phyloP scores from a whole-genome alignment of 331 rosid species.

The Saraca asoca region DNA sequence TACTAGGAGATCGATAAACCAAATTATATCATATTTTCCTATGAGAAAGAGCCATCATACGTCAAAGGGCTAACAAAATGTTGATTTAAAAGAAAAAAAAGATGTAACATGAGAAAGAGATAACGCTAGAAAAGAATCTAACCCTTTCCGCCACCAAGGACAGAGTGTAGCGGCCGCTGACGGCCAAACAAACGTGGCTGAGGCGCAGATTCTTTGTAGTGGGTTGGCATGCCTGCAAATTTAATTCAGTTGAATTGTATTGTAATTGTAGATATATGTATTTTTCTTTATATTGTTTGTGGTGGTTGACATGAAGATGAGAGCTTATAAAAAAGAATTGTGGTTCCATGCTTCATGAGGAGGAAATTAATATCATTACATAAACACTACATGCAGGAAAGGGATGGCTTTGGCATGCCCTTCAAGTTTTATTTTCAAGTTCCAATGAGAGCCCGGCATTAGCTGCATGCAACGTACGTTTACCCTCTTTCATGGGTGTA shows the following conservation, averaged over 20 bases:
- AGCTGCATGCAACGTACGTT: neutral
- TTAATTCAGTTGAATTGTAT: slow-evolving; percentile 18
- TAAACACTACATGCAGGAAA: slow-evolving; percentile 40
- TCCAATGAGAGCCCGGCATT: too few species aligned
- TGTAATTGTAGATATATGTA: neutral
- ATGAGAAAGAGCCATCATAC: neutral
- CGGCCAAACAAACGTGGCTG: slow-evolving; percentile 30
- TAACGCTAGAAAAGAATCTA: slow-evolving; percentile 1
- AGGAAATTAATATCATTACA: slow-evolving; percentile 36
- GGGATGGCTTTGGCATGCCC: slow-evolving; percentile 57
- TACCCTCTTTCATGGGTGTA: neutral
- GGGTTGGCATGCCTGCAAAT: slow-evolving; percentile 40
- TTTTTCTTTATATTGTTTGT: slow-evolving; percentile 12
- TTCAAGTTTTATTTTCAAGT: slow-evolving; percentile 45
- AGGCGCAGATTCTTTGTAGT: slow-evolving; percentile 9
- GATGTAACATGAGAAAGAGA: neutral
- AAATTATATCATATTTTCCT: neutral
- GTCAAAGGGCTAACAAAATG: neutral
- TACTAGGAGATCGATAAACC: too few species aligned
- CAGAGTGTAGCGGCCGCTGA: slow-evolving; percentile 40
- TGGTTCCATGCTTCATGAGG: slow-evolving; percentile 50
- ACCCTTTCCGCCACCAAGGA: slow-evolving; percentile 64
- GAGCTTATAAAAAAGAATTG: neutral
- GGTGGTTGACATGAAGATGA: neutral
- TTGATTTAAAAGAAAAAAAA: neutral